Evolutionary conservation across 225 moss, liverwort and hornwort species (phyloP), one percentile per base, ranked within the genome.

Genomic region (Pseudoscleropodium purum): DNA sequence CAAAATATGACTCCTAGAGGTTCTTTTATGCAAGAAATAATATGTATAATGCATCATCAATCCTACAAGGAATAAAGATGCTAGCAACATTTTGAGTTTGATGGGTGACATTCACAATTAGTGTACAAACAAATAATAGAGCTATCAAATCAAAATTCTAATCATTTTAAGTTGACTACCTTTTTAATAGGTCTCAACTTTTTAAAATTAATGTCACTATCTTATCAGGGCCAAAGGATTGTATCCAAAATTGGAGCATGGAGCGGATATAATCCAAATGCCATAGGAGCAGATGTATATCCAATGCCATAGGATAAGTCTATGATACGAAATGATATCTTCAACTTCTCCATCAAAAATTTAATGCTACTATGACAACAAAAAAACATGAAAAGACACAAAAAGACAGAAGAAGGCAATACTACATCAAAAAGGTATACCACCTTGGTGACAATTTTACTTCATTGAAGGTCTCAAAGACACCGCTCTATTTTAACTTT

Each of bases 121-220:
- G 5, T 31, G 1, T 12, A 33, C 7, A 49, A 19, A 49, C 18
- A 10, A 51, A 33, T 4, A 20, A 13, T 33, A 1, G 20, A 75
- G 13, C 33, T 18, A 51, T 49, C 4, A 2, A 49, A 49, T 75
- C 1, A 34, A 51, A 13, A 33, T 7, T 20, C 0, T 0, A 1
- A 49, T 75, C 4, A 49, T 7, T 49, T 75, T 33, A 20, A 47
- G 2, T 75, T 75, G 10, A 45, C 11, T 75, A 33, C 7, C 13
- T 11, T 18, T 19, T 2, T 47, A 0, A 75, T 74, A 30, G 19
- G 12, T 19, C 2, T 75, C 19, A 12, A 7, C 19, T 4, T 49
- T 49, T 75, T 49, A 33, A 75, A 2, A 2, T 49, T 4, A 31
- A 20, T 33, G 13, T 18, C 47, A 47, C 9, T 51, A 20, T 75